phyloP scores from a whole-genome alignment of 169 alveolate species.

The Cyclospora cayetanensis region DNA sequence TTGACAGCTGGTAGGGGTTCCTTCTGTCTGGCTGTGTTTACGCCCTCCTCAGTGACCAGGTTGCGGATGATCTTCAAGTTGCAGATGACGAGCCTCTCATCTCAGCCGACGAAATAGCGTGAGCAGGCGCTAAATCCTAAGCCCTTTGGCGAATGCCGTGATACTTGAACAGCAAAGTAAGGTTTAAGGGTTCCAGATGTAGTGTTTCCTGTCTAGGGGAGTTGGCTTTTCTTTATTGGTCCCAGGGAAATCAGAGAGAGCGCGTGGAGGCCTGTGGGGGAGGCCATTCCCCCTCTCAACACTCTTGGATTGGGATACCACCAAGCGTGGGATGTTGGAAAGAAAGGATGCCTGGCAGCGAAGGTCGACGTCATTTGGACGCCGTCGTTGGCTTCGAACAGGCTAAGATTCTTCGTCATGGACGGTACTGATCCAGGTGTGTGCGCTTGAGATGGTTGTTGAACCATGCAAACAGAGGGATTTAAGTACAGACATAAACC shows the following conservation, averaged over 20 bases:
- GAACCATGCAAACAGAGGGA: no score
- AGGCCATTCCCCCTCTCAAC: slow-evolving; percentile 71
- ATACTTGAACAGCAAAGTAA: background rate
- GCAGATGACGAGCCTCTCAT: slow-evolving; percentile 66
- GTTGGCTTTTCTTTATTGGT: background rate
- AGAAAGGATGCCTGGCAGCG: slow-evolving; percentile 79
- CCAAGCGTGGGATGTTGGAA: slow-evolving; percentile 82
- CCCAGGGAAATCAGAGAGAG: slow-evolving; percentile 69
- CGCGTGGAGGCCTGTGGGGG: slow-evolving; percentile 79
- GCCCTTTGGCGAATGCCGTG: background rate
- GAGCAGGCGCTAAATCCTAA: slow-evolving; percentile 1
- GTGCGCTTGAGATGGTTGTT: background rate
- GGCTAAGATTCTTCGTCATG: slow-evolving; percentile 79
- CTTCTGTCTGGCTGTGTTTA: background rate
- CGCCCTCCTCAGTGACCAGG: slow-evolving; percentile 45
- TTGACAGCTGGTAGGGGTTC: background rate
- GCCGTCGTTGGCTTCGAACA: slow-evolving; percentile 71
- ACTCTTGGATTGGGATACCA: slow-evolving; percentile 77
- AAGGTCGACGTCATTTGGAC: slow-evolving; percentile 78
- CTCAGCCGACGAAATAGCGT: slow-evolving; percentile 65
- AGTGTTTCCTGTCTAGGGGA: background rate
- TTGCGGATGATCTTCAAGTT: slow-evolving; percentile 57
- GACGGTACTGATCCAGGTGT: slow-evolving; percentile 80
- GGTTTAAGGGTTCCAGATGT: background rate
- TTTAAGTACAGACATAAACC: no score